These are phyloP conservation scores for Aspergillus panamensis DNA, from an alignment of 495 filamentous ascomycete genomes.

Conservation along the genomic window DNA sequence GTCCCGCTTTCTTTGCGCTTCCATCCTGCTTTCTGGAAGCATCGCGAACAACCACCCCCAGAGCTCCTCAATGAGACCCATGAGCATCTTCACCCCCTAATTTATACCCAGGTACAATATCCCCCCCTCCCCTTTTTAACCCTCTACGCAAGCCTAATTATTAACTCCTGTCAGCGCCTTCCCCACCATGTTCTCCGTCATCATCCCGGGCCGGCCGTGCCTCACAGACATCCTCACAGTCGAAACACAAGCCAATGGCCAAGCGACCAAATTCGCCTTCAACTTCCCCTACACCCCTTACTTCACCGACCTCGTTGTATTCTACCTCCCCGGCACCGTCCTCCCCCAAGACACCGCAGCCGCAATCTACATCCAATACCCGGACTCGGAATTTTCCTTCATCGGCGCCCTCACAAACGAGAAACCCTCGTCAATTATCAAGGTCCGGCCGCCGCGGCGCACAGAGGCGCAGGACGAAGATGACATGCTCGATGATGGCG, in stretches of 20 bases:
- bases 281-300: slow-evolving; percentile 51
- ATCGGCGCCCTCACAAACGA: slow-evolving; percentile 84
- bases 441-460: slow-evolving; percentile 42
- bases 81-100: too few species aligned
- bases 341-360: slow-evolving; percentile 77
- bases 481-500: slow-evolving; percentile 45
- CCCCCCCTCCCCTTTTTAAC: too few species aligned
- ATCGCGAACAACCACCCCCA: too few species aligned
- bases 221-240: slow-evolving; percentile 59
- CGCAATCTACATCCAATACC: slow-evolving; percentile 79
- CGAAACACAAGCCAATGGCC: slow-evolving; percentile 42
- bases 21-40: too few species aligned
- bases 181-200: slow-evolving; percentile 53
- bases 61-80: too few species aligned
- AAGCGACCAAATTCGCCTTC: slow-evolving; percentile 66
- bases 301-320: slow-evolving; percentile 82
- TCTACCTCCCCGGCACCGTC: slow-evolving; percentile 75
- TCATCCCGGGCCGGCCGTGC: slow-evolving; percentile 55
- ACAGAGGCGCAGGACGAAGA: slow-evolving; percentile 37
- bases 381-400: slow-evolving; percentile 63
- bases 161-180: background rate
- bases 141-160: background rate
- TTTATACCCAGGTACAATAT: too few species aligned
- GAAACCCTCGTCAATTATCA: slow-evolving; percentile 88
- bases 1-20: too few species aligned